These are phyloP conservation scores for Biscogniauxia marginata DNA, from an alignment of 2,329 filamentous ascomycete species.

Conservation along the genomic window DNA sequence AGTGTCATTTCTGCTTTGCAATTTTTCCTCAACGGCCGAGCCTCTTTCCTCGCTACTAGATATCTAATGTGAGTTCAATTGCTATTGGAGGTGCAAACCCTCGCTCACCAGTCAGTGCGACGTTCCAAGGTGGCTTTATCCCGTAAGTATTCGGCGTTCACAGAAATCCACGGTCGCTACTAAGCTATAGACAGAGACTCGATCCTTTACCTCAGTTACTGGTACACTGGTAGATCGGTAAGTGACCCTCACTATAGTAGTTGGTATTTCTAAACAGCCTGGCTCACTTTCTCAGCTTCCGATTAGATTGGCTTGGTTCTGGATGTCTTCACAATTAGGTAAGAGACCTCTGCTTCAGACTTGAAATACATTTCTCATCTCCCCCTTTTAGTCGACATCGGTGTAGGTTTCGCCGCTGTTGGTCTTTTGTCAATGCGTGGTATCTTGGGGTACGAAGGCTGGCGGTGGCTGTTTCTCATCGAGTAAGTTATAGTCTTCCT, in stretches of 20 bases:
- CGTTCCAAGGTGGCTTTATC: slow-evolving; percentile 54
- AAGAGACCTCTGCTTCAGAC: slow-evolving; percentile 1
- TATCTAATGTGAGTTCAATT: slow-evolving; percentile 30
- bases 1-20: slow-evolving; percentile 25
- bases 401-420: slow-evolving; percentile 55
- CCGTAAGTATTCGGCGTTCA: slow-evolving; percentile 44
- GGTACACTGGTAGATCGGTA: slow-evolving; percentile 60
- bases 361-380: slow-evolving; percentile 4
- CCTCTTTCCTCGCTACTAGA: slow-evolving; percentile 33
- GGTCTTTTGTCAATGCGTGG: slow-evolving; percentile 56
- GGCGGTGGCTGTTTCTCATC: slow-evolving; percentile 55
- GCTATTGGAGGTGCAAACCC: background rate
- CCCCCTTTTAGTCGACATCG: slow-evolving; percentile 37
- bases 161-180: background rate
- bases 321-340: slow-evolving; percentile 46
- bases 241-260: slow-evolving; percentile 3
- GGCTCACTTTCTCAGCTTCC: slow-evolving; percentile 48
- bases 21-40: slow-evolving; percentile 27
- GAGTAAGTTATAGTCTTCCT: slow-evolving; percentile 26
- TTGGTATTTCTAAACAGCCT: background rate
- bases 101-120: slow-evolving; percentile 30
- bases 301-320: slow-evolving; percentile 65
- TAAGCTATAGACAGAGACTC: slow-evolving; percentile 27
- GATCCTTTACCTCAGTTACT: slow-evolving; percentile 67
- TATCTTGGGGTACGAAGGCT: slow-evolving; percentile 51